Evolutionary conservation across 257 asterid genomes (phyloP), one percentile per base, ranked within the genome.

Genomic region (Nicotiana tabacum): DNA sequence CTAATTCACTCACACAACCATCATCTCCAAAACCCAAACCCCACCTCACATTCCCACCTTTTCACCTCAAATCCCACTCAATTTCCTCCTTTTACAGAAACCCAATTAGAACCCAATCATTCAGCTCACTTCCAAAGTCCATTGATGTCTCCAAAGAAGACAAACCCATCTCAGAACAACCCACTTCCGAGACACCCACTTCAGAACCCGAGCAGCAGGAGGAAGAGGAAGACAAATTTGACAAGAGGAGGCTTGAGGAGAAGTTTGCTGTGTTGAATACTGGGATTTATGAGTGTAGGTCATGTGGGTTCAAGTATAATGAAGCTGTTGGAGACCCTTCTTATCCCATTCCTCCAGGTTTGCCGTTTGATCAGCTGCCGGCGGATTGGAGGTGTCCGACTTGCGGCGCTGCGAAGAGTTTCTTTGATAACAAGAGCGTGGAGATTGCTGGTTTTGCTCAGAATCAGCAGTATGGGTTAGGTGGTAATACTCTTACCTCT

Each of bases 401-500:
- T 48, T 96, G 98, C 80, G 99, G 99, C 30, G 99, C 98, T 15
- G 89, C 99, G 11, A 91, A 90, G 93, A 93, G 85, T 66, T 96
- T 96, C 89, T 96, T 96, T 85, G 89, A 85, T 90, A 96, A 92
- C 60, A 96, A 94, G 94, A 92, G 95, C 67, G 88, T 92, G 90
- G 98, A 94, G 87, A 90, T 96, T 72, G 99, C 99, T 16, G 98
- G 98, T 2, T 96, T 96, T 77, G 98, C 96, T 30, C 87, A 94
- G 94, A 96, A 96, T 82, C 99, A 96, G 90, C 98, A 96, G 91
- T 96, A 88, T 84, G 99, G 99, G n/a, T 84, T 96, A 32, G 99
- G 99, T 57, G 98, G 92, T 61, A 96, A 96, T 81, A 21, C 99
- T 66, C 94, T 96, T 15, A 94, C 98, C 77, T 92, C 98, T 82